phyloP scores from a whole-genome alignment of 139 green algal genomes.

The Coelastrella sp. region DNA sequence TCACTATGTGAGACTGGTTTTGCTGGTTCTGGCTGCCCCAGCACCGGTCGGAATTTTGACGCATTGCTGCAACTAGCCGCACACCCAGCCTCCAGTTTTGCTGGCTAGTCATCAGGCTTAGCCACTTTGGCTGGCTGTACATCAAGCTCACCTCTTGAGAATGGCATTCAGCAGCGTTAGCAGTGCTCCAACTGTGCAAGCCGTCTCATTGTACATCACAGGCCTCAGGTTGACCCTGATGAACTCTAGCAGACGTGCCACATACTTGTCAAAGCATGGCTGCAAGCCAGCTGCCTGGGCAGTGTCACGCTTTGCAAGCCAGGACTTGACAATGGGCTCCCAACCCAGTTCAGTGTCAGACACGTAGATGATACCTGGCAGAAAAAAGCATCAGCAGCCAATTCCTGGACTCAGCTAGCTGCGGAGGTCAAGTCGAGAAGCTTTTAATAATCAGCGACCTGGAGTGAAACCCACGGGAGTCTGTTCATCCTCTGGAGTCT shows the following conservation, averaged over 20 bases:
- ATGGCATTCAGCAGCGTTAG: constrained; percentile 75
- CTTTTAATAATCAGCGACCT: too few relatives aligned
- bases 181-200: constrained; percentile 85
- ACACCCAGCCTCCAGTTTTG: too few relatives aligned
- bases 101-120: too few relatives aligned
- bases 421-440: too few relatives aligned
- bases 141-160: constrained; percentile 26
- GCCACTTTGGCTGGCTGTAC: too few relatives aligned
- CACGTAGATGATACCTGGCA: constrained; percentile 94
- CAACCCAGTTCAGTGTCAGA: constrained; percentile 92
- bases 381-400: not conserved
- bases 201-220: constrained; percentile 92
- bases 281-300: constrained; percentile 72
- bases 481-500: too few relatives aligned
- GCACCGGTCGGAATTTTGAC: too few relatives aligned
- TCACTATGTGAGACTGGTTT: too few relatives aligned
- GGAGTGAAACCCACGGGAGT: too few relatives aligned
- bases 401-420: too few relatives aligned
- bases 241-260: constrained; percentile 83
- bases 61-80: too few relatives aligned
- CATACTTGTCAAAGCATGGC: constrained; percentile 89
- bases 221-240: constrained; percentile 79
- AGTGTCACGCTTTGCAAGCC: constrained; percentile 62
- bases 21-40: too few relatives aligned
- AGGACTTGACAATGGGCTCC: constrained; percentile 87